These are phyloP conservation scores for Herpotrichia juniperi DNA, from an alignment of 2,329 filamentous ascomycete species.

Conservation along the genomic window DNA sequence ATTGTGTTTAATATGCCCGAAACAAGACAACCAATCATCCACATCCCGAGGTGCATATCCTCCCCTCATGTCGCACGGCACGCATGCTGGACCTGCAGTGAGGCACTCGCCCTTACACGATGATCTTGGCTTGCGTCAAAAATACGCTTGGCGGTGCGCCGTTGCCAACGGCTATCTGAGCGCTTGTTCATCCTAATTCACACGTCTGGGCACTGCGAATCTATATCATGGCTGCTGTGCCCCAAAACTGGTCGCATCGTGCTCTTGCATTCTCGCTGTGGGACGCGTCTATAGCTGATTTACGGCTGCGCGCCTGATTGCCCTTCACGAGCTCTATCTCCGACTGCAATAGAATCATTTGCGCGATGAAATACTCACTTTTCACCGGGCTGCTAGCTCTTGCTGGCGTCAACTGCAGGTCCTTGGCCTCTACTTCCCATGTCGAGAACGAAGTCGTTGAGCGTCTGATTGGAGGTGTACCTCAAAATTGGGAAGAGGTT, in stretches of 20 bases:
- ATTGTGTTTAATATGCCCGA: slow-evolving; percentile 13
- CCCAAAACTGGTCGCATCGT: slow-evolving; percentile 1
- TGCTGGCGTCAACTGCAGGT: slow-evolving; percentile 25
- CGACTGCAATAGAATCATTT: neutral
- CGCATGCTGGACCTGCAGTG: slow-evolving; percentile 15
- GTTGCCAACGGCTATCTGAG: neutral
- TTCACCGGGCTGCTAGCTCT: slow-evolving; percentile 42
- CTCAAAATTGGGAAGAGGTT: slow-evolving; percentile 44
- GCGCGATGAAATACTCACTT: slow-evolving; percentile 36
- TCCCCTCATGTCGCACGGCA: slow-evolving; percentile 7
- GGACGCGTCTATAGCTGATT: neutral
- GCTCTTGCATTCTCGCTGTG: neutral
- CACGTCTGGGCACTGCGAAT: neutral
- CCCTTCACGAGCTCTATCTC: neutral
- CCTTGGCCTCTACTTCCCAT: slow-evolving; percentile 31
- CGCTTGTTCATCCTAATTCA: slow-evolving; percentile 8
- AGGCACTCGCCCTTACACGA: slow-evolving; percentile 9
- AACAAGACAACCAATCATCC: slow-evolving; percentile 11
- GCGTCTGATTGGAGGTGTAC: slow-evolving; percentile 31
- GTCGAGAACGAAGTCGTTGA: slow-evolving; percentile 39
- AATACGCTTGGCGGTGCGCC: neutral
- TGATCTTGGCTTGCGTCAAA: slow-evolving; percentile 4
- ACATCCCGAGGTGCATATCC: neutral
- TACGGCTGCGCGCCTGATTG: neutral
- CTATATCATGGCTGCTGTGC: slow-evolving; percentile 16